Evolutionary conservation across 2,329 filamentous ascomycete genomes (phyloP).

Genomic region (Xylariaceae sp.): DNA sequence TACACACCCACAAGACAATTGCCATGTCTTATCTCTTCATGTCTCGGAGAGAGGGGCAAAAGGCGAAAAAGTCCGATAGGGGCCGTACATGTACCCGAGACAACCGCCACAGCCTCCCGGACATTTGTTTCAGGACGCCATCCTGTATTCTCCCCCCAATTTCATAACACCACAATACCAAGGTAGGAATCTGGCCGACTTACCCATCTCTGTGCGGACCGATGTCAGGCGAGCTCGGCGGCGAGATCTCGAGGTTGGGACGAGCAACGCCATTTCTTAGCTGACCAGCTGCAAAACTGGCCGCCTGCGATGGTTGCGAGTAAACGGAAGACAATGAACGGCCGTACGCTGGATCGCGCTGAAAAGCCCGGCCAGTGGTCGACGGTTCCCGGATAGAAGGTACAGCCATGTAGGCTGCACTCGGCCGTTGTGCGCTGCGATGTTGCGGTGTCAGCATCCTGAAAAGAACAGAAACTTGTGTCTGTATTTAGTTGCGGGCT

Average conservation of each 20-base stretch:
- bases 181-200: conserved; percentile 29
- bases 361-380: conserved; percentile 35
- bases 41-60: not conserved
- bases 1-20: not conserved
- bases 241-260: conserved; percentile 44
- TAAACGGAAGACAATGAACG: conserved; percentile 60
- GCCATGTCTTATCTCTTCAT: not conserved
- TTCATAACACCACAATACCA: not conserved
- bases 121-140: not conserved
- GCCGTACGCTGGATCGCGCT: conserved; percentile 35
- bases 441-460: conserved; percentile 28
- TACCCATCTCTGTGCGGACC: conserved; percentile 38
- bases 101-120: not conserved
- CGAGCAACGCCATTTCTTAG: conserved; percentile 24
- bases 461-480: conserved; percentile 1
- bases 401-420: conserved; percentile 28
- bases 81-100: not conserved
- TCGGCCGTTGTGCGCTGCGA: conserved; percentile 24
- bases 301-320: conserved; percentile 49
- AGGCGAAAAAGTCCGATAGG: not conserved
- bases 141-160: not conserved
- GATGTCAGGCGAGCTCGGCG: conserved; percentile 54
- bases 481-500: not conserved
- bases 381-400: conserved; percentile 35
- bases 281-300: conserved; percentile 33